Percentiles rank a stretch among this genome's conserved stretches.
Conservation (phyloP, 495 filamentous ascomycete species). For the Annulohypoxylon maeteangense region DNA sequence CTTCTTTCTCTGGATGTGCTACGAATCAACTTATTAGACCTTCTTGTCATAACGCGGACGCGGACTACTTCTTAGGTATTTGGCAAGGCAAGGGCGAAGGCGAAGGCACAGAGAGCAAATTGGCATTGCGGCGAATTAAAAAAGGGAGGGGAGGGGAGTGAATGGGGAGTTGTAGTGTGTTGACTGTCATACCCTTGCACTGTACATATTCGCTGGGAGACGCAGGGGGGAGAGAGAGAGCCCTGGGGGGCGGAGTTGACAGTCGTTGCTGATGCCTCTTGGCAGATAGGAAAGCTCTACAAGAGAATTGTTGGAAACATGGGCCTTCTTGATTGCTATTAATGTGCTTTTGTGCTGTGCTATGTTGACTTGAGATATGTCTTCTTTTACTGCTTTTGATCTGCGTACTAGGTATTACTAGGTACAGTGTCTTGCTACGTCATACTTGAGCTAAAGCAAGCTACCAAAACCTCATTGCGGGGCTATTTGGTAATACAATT, state of each 20-base stretch:
- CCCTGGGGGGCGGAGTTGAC: background rate
- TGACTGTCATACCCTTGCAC: background rate
- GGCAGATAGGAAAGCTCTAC: background rate
- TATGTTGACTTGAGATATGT: background rate
- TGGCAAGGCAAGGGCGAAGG: background rate
- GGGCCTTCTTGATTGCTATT: background rate
- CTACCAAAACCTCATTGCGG: too few relatives aligned
- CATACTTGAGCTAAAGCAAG: too few relatives aligned
- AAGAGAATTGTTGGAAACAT: background rate
- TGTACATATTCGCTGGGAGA: background rate
- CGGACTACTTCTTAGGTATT: background rate
- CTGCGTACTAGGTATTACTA: background rate
- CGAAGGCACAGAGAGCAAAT: background rate
- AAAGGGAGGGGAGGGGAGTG: background rate
- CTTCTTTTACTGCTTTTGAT: background rate
- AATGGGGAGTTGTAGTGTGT: background rate
- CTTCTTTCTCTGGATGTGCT: background rate
- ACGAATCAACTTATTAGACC: background rate
- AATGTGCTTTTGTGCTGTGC: background rate
- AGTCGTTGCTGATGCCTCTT: background rate
- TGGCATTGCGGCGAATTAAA: background rate
- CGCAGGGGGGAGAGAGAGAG: background rate
- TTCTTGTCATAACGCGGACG: background rate
- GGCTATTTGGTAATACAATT: too few relatives aligned
- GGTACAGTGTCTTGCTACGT: background rate